Conservation (phyloP, 2,329 filamentous ascomycete genomes). For the Xylariaceae sp. region DNA sequence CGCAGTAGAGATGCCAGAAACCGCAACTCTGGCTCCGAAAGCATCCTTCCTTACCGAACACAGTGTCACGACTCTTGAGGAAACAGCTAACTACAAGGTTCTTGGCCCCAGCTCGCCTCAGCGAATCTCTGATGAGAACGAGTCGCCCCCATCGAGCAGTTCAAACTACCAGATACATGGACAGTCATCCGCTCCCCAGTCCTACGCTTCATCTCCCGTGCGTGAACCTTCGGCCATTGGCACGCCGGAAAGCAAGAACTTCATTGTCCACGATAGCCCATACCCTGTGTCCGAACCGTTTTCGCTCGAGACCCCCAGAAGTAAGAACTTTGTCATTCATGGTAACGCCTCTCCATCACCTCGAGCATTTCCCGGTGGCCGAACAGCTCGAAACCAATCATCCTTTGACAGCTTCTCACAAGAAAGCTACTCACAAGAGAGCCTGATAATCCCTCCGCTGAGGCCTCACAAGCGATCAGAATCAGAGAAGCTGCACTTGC, state of each 20-base stretch:
- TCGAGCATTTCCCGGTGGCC: slow-evolving; percentile 32
- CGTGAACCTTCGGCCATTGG: slow-evolving; percentile 28
- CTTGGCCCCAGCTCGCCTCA: slow-evolving; percentile 44
- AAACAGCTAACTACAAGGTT: slow-evolving; percentile 51
- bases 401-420: slow-evolving; percentile 34
- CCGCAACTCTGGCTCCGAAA: slow-evolving; percentile 29
- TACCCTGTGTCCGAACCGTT: slow-evolving; percentile 24
- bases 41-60: slow-evolving; percentile 37
- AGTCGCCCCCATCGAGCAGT: slow-evolving; percentile 38
- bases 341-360: slow-evolving; percentile 40
- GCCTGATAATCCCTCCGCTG: slow-evolving; percentile 53
- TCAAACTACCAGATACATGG: slow-evolving; percentile 48
- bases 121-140: slow-evolving; percentile 38
- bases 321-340: slow-evolving; percentile 50
- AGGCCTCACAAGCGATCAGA: slow-evolving; percentile 44
- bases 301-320: slow-evolving; percentile 33
- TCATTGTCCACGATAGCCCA: slow-evolving; percentile 13
- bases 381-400: slow-evolving; percentile 25
- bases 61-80: slow-evolving; percentile 40
- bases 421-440: slow-evolving; percentile 55
- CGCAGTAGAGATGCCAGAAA: slow-evolving; percentile 17
- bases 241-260: slow-evolving; percentile 23
- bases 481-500: slow-evolving; percentile 46
- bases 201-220: slow-evolving; percentile 35
- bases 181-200: slow-evolving; percentile 44